A percentile compares a stretch with the other conserved stretches of the same genome.
Conservation (phyloP, 345 rosid species). For the Hevea brasiliensis region DNA sequence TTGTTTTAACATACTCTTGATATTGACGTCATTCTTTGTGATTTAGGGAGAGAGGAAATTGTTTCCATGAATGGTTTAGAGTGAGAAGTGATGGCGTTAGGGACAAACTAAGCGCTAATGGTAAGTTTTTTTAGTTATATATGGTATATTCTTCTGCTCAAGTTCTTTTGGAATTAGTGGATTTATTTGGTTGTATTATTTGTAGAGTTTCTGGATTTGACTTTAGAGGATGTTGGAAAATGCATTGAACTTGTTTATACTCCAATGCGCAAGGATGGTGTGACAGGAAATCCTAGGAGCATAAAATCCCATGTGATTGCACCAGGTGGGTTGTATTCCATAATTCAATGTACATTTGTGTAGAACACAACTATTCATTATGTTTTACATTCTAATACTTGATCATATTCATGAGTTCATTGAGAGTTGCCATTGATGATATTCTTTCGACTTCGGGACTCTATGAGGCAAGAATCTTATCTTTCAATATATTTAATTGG, state of each 20-base stretch:
- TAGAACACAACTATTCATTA: neutral
- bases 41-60: slow-evolving; percentile 75
- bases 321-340: slow-evolving; percentile 65
- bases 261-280: slow-evolving; percentile 89
- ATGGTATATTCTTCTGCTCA: neutral
- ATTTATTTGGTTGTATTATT: slow-evolving; percentile 20
- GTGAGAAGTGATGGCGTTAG: slow-evolving; percentile 59
- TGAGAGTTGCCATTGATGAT: neutral
- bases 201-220: slow-evolving; percentile 81
- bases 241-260: slow-evolving; percentile 73
- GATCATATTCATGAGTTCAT: neutral
- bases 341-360: neutral
- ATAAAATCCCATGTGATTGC: slow-evolving; percentile 59
- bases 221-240: slow-evolving; percentile 75
- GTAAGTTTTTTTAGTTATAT: slow-evolving; percentile 37
- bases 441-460: neutral
- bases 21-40: slow-evolving; percentile 18
- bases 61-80: slow-evolving; percentile 83
- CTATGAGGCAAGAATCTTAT: neutral
- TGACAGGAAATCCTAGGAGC: slow-evolving; percentile 63
- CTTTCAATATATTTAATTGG: neutral
- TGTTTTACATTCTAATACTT: neutral
- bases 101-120: slow-evolving; percentile 65
- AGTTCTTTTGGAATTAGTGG: slow-evolving; percentile 4
- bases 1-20: slow-evolving; percentile 8